Percentiles rank a stretch among this genome's conserved stretches.
Conservation (phyloP, 352 stramenopile genomes). For the Pythium volutum region DNA sequence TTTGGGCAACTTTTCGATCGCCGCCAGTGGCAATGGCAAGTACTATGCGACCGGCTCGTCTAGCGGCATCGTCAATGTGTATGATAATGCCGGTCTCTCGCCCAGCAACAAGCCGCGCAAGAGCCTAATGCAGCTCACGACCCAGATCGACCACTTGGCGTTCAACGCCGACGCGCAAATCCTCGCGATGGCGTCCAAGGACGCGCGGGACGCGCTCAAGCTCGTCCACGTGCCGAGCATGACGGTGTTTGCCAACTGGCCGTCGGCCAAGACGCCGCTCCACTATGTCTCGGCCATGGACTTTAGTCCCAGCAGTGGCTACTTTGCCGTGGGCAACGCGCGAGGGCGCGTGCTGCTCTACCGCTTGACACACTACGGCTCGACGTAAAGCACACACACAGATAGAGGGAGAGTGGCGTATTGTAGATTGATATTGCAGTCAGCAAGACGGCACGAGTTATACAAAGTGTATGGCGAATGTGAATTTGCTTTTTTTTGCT, state of each 20-base stretch:
- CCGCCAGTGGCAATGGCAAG: conserved; percentile 60
- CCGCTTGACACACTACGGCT: conserved; percentile 92
- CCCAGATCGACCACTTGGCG: conserved; percentile 80
- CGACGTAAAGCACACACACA: conserved; percentile 44
- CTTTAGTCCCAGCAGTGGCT: conserved; percentile 94
- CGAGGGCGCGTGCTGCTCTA: conserved; percentile 97
- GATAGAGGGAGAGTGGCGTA: conserved; percentile 7
- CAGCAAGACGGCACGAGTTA: conserved; percentile 1
- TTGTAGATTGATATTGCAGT: neutral
- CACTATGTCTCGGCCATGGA: conserved; percentile 95
- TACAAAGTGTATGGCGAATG: neutral
- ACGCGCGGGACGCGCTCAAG: conserved; percentile 93
- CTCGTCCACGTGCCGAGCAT: conserved; percentile 93
- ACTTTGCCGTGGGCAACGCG: conserved; percentile 96
- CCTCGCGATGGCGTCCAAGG: conserved; percentile 91
- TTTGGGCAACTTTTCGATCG: conserved; percentile 77
- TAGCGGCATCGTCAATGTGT: conserved; percentile 98
- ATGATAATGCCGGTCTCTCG: conserved; percentile 73
- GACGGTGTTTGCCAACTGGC: conserved; percentile 98
- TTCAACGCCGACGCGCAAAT: conserved; percentile 95
- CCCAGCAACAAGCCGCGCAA: conserved; percentile 79
- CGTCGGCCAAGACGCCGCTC: conserved; percentile 94
- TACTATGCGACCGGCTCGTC: conserved; percentile 92
- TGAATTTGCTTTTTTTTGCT: neutral
- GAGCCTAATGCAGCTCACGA: conserved; percentile 97